Evolutionary conservation across 768 basidiomycete species (phyloP), one percentile per base, ranked within the genome.

Genomic region (Mycena kentingensis): DNA sequence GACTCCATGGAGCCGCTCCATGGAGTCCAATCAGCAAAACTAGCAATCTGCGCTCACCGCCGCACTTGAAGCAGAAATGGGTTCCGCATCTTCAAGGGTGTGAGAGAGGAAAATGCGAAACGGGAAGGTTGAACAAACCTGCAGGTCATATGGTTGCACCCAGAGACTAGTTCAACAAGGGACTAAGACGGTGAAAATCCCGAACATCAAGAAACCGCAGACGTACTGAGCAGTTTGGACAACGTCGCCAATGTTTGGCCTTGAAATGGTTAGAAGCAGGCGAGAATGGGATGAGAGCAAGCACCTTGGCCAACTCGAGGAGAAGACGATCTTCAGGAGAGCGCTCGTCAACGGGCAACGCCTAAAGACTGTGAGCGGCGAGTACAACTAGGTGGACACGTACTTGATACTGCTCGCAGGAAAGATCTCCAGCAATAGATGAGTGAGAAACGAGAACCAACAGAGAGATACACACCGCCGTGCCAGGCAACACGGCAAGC

Each of bases 111-210:
- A 34, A 3, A 37, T 7, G 26, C 8, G 18, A 34, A 13, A 18
- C 27, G 24, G 5, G 12, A 36, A 8, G 6, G 13, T n/a, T 6
- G 28, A 12, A 41, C 48, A 10, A 18, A 52, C 44, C 52, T 46
- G 59, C 73, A 76, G 2, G 68, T 73, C 62, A 75, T 73, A 54
- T 76, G 73, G 60, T 72, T 72, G 54, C 73, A 75, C 0, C 73
- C 75, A 41, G 53, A 64, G 28, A 55, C 38, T 32, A 60, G 63
- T 36, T 67, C 66, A 15, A 67, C 62, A 26, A 67, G 65, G 5
- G 60, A 62, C 66, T 67, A 32, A 13, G 31, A 6, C 11, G 27
- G 25, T 39, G 16, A 54, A 36, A 3, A 15, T 27, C 10, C 18
- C 31, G 28, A 44, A 21, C 3, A 11, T 16, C 32, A 21, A 46